Conservation (phyloP, 2,329 filamentous ascomycete genomes). For the Aquanectria penicillioides region DNA sequence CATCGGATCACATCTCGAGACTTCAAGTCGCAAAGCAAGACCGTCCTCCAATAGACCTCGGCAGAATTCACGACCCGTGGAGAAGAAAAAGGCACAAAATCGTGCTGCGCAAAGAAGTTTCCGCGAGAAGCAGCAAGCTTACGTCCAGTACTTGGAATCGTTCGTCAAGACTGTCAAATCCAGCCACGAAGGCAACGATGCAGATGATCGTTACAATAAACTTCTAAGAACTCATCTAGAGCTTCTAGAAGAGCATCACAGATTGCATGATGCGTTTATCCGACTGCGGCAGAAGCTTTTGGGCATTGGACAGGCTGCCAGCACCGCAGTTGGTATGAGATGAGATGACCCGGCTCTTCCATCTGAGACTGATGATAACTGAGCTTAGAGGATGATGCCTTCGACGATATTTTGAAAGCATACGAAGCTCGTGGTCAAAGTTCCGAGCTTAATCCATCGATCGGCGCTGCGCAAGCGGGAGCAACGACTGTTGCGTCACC, state of each 20-base stretch:
- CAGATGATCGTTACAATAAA: not conserved
- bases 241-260: conserved; percentile 1
- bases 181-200: not conserved
- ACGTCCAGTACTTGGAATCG: not conserved
- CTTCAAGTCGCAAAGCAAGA: too few relatives aligned
- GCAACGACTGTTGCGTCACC: too few relatives aligned
- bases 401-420: too few relatives aligned
- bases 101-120: not conserved
- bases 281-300: not conserved
- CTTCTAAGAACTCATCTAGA: not conserved
- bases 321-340: not conserved
- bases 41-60: too few relatives aligned
- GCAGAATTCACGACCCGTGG: too few relatives aligned
- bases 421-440: too few relatives aligned
- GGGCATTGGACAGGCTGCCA: not conserved
- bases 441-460: too few relatives aligned
- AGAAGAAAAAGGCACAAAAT: not conserved
- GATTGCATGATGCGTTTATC: not conserved
- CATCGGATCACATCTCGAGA: too few relatives aligned
- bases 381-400: too few relatives aligned
- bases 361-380: too few relatives aligned
- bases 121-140: conserved; percentile 1
- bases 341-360: too few relatives aligned
- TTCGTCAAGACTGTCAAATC: not conserved
- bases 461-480: too few relatives aligned